These are phyloP conservation scores for Phoma sp. DNA, from an alignment of 2,329 filamentous ascomycete genomes.

Conservation along the genomic window DNA sequence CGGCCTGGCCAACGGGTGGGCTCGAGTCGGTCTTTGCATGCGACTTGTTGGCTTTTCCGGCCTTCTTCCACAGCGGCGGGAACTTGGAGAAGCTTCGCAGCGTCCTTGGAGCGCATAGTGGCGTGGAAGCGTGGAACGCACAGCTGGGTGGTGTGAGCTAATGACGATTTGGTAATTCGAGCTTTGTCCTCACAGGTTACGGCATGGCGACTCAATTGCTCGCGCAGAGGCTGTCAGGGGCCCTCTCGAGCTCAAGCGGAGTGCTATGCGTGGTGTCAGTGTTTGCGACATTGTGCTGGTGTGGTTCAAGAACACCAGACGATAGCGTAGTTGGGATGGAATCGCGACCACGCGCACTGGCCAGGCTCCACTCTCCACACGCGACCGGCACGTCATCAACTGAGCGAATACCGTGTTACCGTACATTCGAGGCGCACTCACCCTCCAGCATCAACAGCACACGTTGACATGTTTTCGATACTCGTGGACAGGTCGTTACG, in stretches of 20 bases:
- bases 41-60: slow-evolving; percentile 57
- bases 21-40: slow-evolving; percentile 44
- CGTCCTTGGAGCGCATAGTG: slow-evolving; percentile 3
- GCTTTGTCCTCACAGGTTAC: slow-evolving; percentile 31
- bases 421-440: too few relatives aligned
- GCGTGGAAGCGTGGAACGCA: slow-evolving; percentile 9
- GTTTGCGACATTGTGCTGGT: slow-evolving; percentile 34
- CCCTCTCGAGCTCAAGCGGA: slow-evolving; percentile 26
- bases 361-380: slow-evolving; percentile 10
- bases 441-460: too few relatives aligned
- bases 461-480: too few relatives aligned
- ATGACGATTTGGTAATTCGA: not conserved
- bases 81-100: slow-evolving; percentile 53
- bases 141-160: slow-evolving; percentile 14
- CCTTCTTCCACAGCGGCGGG: slow-evolving; percentile 57
- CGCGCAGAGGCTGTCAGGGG: slow-evolving; percentile 17
- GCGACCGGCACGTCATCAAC: not conserved
- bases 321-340: not conserved
- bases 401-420: too few relatives aligned
- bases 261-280: slow-evolving; percentile 30
- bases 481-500: too few relatives aligned
- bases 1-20: slow-evolving; percentile 35
- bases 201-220: slow-evolving; percentile 34
- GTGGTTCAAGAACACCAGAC: not conserved
- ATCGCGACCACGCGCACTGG: slow-evolving; percentile 15